Conservation (phyloP, 2,329 filamentous ascomycete species). For the Metarhizium robertsii region DNA sequence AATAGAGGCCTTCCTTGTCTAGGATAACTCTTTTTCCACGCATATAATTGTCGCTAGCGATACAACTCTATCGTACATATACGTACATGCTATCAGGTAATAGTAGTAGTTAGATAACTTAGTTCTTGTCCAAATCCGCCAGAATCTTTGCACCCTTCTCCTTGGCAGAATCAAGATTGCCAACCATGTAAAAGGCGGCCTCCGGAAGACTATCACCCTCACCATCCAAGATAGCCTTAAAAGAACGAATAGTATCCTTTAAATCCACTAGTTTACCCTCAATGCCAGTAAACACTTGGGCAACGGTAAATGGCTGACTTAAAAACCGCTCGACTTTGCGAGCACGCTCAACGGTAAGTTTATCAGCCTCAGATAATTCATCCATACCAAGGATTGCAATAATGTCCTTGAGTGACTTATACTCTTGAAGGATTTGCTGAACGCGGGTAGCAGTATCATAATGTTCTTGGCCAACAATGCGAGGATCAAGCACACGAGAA, state of each 20-base stretch:
- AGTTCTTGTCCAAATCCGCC: conserved; percentile 72
- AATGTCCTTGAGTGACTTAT: conserved; percentile 99
- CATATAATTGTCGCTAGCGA: too few relatives aligned
- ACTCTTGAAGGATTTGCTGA: conserved; percentile 99
- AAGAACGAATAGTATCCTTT: conserved; percentile 95
- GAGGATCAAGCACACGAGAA: conserved; percentile 98
- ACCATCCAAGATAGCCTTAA: conserved; percentile 94
- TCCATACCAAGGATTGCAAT: conserved; percentile 99
- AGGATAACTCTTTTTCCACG: too few relatives aligned
- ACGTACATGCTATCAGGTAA: too few relatives aligned
- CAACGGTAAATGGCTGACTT: conserved; percentile 94
- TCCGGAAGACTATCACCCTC: conserved; percentile 95
- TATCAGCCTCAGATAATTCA: conserved; percentile 97
- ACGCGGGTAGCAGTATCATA: conserved; percentile 91
- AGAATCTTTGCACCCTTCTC: conserved; percentile 99
- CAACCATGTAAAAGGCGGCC: conserved; percentile 96
- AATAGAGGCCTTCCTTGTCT: too few relatives aligned
- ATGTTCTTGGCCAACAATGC: conserved; percentile 96
- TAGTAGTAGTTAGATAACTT: conserved; percentile 24
- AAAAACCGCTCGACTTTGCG: conserved; percentile 99
- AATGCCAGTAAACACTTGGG: conserved; percentile 78
- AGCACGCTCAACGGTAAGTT: conserved; percentile 99
- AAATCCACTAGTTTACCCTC: conserved; percentile 95
- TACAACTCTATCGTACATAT: too few relatives aligned
- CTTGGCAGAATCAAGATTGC: conserved; percentile 85